A percentile compares a stretch with the other conserved stretches of the same genome.
Conservation (phyloP, 2,329 filamentous ascomycete species). For the Xylariaceae sp. region DNA sequence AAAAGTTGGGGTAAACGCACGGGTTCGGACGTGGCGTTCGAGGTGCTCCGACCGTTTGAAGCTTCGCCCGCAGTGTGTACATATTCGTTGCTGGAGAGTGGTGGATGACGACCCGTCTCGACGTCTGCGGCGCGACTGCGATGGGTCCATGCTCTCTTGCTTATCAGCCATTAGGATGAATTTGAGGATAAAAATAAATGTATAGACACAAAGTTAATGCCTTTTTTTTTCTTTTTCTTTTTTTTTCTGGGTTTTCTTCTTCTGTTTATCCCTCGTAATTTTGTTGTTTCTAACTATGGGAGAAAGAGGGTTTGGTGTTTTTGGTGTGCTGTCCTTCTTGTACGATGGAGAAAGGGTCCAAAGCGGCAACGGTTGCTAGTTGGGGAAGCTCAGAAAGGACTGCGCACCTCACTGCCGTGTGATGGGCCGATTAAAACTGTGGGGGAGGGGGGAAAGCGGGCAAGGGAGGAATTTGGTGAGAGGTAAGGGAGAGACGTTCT, state of each 20-base stretch:
- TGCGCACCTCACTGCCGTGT: constrained; percentile 9
- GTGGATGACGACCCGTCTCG: constrained; percentile 29
- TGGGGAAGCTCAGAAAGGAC: constrained; percentile 18
- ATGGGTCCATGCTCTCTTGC: constrained; percentile 28
- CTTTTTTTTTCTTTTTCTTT: constrained; percentile 7
- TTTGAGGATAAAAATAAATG: no score
- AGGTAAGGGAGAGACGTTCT: constrained; percentile 18
- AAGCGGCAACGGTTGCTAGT: constrained; percentile 1
- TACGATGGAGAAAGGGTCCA: constrained; percentile 15
- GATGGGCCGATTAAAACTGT: constrained; percentile 14
- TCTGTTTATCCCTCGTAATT: no score
- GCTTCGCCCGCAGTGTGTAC: constrained; percentile 39
- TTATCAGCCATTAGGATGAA: constrained; percentile 26
- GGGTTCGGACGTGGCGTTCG: constrained; percentile 43
- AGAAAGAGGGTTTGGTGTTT: constrained; percentile 17
- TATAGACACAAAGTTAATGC: constrained; percentile 5
- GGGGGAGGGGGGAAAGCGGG: constrained; percentile 15
- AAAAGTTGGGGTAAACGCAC: constrained; percentile 35
- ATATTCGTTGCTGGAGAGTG: constrained; percentile 30
- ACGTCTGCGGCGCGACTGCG: constrained; percentile 28
- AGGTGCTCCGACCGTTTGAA: constrained; percentile 46
- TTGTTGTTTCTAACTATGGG: background rate
- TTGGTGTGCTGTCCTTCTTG: constrained; percentile 2
- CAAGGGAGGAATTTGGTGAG: constrained; percentile 13
- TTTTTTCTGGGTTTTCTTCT: no score